Percentiles rank a stretch among this genome's conserved stretches.
Conservation (phyloP, 768 basidiomycete genomes). For the Mycena galopus region DNA sequence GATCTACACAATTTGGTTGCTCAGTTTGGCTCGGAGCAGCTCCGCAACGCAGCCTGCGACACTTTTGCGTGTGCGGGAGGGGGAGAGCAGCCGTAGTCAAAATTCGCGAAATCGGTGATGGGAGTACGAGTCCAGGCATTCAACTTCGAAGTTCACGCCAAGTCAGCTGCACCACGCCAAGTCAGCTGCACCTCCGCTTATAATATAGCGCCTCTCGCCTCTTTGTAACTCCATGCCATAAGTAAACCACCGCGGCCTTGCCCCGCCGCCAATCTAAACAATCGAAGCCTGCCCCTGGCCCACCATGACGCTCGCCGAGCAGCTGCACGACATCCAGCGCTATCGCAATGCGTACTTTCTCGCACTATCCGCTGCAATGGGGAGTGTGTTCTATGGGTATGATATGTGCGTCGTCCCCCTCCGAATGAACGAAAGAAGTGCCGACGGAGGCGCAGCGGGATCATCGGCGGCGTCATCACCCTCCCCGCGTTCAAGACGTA, state of each 20-base stretch:
- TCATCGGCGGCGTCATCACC: constrained; percentile 65
- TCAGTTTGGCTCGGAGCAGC: no score
- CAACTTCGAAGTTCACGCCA: no score
- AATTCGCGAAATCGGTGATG: no score
- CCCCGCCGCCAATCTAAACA: neutral
- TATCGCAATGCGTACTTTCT: constrained; percentile 60
- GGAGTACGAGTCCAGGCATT: no score
- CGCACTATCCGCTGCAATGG: constrained; percentile 60
- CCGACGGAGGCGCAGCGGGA: constrained; percentile 37
- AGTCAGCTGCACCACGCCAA: no score
- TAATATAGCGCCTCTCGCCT: neutral
- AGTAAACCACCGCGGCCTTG: neutral
- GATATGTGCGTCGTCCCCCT: constrained; percentile 46
- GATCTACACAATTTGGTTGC: no score
- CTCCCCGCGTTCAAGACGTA: constrained; percentile 62
- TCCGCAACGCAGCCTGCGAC: no score
- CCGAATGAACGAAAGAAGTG: neutral
- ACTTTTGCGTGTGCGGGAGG: no score
- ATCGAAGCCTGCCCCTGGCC: neutral
- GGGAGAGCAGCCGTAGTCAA: no score
- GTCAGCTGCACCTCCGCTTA: constrained; percentile 2
- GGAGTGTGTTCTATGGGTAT: constrained; percentile 66
- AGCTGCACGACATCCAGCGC: constrained; percentile 41
- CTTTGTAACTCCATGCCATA: no score
- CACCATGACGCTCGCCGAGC: constrained; percentile 42